phyloP scores from a whole-genome alignment of 2,329 filamentous ascomycete species.

The Pyricularia pennisetigena region DNA sequence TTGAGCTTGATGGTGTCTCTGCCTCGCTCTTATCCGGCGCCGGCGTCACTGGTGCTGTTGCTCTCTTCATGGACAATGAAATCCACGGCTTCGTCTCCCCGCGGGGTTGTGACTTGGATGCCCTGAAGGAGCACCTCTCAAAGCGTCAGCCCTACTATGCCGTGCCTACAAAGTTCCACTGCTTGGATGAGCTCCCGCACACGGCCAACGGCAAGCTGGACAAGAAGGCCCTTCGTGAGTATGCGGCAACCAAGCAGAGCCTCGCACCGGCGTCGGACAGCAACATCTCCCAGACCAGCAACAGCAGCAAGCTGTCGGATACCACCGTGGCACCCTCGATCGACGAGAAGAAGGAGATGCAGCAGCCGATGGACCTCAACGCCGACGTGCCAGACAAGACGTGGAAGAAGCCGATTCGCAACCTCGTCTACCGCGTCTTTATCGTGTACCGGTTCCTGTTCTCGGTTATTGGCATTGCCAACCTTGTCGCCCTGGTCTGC shows the following conservation, averaged over 20 bases:
- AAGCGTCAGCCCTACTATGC: conserved; percentile 44
- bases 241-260: conserved; percentile 14
- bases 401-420: conserved; percentile 16
- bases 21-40: conserved; percentile 35
- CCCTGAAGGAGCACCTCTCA: conserved; percentile 28
- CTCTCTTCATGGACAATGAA: conserved; percentile 33
- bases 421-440: conserved; percentile 31
- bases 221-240: conserved; percentile 31
- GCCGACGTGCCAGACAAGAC: conserved; percentile 4
- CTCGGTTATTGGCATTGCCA: conserved; percentile 38
- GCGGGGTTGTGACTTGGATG: conserved; percentile 17
- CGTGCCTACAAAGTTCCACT: conserved; percentile 34
- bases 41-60: conserved; percentile 35
- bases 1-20: conserved; percentile 44
- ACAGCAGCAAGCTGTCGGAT: not conserved
- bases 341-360: not conserved
- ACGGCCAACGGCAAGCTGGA: conserved; percentile 49
- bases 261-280: conserved; percentile 4
- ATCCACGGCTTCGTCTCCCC: conserved; percentile 36
- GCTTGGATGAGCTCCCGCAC: conserved; percentile 33
- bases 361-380: conserved; percentile 6
- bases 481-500: conserved; percentile 34
- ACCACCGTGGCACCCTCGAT: not conserved
- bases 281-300: not conserved
- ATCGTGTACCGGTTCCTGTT: conserved; percentile 47